Conservation (phyloP, 202 grass and related monocot genomes). For the Brachypodium distachyon region DNA sequence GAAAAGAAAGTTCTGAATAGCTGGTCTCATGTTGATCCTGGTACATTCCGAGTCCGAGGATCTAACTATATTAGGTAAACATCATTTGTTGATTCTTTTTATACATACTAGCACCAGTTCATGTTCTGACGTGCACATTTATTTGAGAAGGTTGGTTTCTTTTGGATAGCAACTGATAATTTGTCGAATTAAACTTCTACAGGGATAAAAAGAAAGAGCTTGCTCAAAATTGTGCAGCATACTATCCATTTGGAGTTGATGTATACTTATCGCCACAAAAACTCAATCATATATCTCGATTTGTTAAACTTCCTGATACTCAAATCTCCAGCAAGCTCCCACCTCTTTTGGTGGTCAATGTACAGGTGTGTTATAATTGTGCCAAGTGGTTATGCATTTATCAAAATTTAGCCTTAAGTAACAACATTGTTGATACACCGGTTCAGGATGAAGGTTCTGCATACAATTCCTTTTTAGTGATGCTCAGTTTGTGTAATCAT, state of each 20-base stretch:
- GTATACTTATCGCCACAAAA: conserved; percentile 77
- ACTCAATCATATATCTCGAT: conserved; percentile 92
- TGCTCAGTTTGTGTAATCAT: neutral
- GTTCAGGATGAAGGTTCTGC: conserved; percentile 5
- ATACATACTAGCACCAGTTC: neutral
- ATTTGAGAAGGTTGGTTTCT: neutral
- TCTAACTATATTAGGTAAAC: conserved; percentile 87
- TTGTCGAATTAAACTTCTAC: conserved; percentile 6
- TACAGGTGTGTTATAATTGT: conserved; percentile 52
- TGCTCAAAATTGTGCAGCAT: conserved; percentile 86
- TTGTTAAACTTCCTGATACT: conserved; percentile 69
- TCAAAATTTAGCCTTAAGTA: neutral
- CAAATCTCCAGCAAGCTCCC: conserved; percentile 64
- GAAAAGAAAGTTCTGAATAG: conserved; percentile 83
- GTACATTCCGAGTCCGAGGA: conserved; percentile 74
- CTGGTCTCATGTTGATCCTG: conserved; percentile 81
- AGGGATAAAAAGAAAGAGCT: conserved; percentile 99
- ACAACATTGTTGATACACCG: neutral
- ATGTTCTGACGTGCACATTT: neutral
- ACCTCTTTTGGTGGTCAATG: conserved; percentile 83
- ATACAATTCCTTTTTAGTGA: neutral
- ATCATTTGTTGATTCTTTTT: neutral
- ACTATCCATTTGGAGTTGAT: conserved; percentile 89
- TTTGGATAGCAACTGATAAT: conserved; percentile 13
- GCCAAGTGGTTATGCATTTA: neutral